A percentile compares a stretch with the other conserved stretches of the same genome.
phyloP scores from a whole-genome alignment of 768 basidiomycete species.

The Boletus pseudopeckii region DNA sequence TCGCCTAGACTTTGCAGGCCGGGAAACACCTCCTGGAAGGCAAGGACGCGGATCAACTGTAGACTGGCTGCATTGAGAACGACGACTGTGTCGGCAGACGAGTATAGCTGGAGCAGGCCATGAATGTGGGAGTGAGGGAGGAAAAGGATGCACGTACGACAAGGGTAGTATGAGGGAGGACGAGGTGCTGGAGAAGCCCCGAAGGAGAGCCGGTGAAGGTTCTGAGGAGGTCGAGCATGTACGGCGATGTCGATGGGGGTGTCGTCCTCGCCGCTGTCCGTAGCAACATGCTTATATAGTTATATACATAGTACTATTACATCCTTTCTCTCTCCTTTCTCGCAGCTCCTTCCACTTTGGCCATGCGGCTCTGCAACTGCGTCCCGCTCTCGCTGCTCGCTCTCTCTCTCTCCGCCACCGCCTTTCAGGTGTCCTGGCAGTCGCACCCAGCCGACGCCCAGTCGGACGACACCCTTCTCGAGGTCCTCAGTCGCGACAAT shows the following conservation, averaged over 20 bases:
- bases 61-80: slow-evolving; percentile 70
- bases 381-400: slow-evolving; percentile 36
- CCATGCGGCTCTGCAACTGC: slow-evolving; percentile 34
- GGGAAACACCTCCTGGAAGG: slow-evolving; percentile 81
- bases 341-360: neutral
- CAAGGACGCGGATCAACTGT: slow-evolving; percentile 62
- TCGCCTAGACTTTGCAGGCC: slow-evolving; percentile 42
- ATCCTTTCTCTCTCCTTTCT: neutral
- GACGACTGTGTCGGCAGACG: slow-evolving; percentile 66
- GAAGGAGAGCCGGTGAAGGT: slow-evolving; percentile 52
- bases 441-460: slow-evolving; percentile 18
- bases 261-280: neutral
- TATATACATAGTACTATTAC: too few species aligned
- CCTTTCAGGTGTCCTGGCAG: slow-evolving; percentile 26
- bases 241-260: neutral
- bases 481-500: slow-evolving; percentile 67
- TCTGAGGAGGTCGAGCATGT: slow-evolving; percentile 47
- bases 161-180: slow-evolving; percentile 51
- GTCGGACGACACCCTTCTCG: slow-evolving; percentile 63
- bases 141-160: slow-evolving; percentile 45
- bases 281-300: slow-evolving; percentile 8
- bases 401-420: slow-evolving; percentile 10
- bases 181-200: slow-evolving; percentile 53
- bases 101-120: slow-evolving; percentile 51
- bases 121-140: slow-evolving; percentile 1